Percentiles rank a stretch among this genome's conserved stretches.
Evolutionary conservation across 2,329 filamentous ascomycete genomes (phyloP).

Genomic region (Hypomyces perniciosus): DNA sequence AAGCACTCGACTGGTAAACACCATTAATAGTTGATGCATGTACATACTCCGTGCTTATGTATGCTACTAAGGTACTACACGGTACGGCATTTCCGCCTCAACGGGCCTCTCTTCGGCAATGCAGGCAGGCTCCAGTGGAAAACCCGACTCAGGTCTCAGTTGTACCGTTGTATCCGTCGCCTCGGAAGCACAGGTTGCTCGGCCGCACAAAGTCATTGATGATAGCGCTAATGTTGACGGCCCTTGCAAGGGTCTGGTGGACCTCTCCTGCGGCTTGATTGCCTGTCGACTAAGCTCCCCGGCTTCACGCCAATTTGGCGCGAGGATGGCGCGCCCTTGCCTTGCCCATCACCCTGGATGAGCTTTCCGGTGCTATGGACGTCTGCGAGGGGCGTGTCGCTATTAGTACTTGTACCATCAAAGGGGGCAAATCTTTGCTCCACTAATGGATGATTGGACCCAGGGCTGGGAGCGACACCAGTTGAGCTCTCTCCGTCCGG

Average conservation of each 20-base stretch:
- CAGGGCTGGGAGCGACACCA: not conserved
- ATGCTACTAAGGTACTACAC: too few relatives aligned
- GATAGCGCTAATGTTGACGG: not conserved
- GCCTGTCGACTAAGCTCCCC: not conserved
- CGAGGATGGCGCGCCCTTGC: not conserved
- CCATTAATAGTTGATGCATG: not conserved
- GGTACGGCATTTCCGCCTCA: not conserved
- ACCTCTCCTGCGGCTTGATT: not conserved
- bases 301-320: not conserved
- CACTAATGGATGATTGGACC: not conserved
- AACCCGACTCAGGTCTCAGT: slow-evolving; percentile 7
- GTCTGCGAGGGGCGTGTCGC: not conserved
- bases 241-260: not conserved
- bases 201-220: slow-evolving; percentile 5
- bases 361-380: not conserved
- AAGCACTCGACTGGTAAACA: too few relatives aligned
- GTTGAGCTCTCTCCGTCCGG: not conserved
- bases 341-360: slow-evolving; percentile 6
- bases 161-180: slow-evolving; percentile 9
- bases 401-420: not conserved
- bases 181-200: not conserved
- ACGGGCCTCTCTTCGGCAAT: not conserved
- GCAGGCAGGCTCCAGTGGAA: not conserved
- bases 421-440: not conserved
- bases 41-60: not conserved